Conservation (phyloP, 352 stramenopile species). For the Thalassiosira pacifica region DNA sequence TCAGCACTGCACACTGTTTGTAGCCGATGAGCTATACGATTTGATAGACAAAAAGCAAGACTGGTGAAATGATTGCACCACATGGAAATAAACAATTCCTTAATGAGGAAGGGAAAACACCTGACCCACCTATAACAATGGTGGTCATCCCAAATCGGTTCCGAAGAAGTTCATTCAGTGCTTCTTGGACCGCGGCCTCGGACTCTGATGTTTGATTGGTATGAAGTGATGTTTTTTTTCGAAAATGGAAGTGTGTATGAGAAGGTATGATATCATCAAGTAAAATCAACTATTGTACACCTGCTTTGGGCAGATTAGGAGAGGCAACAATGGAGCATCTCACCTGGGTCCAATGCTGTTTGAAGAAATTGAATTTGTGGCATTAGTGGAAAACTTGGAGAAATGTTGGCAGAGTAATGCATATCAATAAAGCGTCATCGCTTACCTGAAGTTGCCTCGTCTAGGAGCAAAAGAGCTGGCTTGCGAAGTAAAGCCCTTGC, state of each 20-base stretch:
- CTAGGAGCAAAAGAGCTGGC: conserved; percentile 80
- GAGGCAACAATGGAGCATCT: conserved; percentile 5
- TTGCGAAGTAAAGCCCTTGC: conserved; percentile 92
- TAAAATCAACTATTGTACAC: too few species aligned
- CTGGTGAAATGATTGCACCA: too few species aligned
- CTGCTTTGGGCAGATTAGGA: too few species aligned
- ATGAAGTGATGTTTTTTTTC: too few species aligned
- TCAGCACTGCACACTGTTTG: conserved; percentile 91
- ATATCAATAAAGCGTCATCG: background rate
- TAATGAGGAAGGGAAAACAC: too few species aligned
- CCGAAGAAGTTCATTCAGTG: conserved; percentile 81
- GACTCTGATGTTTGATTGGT: conserved; percentile 66
- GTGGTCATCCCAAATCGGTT: conserved; percentile 72
- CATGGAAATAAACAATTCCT: too few species aligned
- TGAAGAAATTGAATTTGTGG: background rate
- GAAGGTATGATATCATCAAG: conserved; percentile 9
- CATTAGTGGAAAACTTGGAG: background rate
- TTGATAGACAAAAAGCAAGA: too few species aligned
- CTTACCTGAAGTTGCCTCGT: conserved; percentile 77
- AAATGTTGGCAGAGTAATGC: background rate
- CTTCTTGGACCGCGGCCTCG: conserved; percentile 84
- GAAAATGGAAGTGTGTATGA: too few species aligned
- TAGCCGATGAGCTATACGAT: conserved; percentile 97
- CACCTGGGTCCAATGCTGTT: conserved; percentile 59
- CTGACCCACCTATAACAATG: too few species aligned